Base-by-base conservation (phyloP, 257 asterid species). In the Jacaranda copaia region DNA sequence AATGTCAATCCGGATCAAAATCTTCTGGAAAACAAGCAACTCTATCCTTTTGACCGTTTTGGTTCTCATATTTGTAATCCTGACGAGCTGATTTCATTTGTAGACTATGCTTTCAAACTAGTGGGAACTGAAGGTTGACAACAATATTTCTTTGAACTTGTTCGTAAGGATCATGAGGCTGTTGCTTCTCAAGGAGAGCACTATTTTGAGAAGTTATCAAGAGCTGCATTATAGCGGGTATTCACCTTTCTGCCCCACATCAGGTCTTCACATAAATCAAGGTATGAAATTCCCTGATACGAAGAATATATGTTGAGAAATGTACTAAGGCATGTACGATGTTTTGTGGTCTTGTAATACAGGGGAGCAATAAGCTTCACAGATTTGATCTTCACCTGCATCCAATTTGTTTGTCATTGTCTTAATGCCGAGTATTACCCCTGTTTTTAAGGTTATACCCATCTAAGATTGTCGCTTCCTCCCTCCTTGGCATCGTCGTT, bases 41-140 rank as follows among this genome's bases (percentile, higher is more conserved):
- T 72, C 46, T 63, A 64, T 40, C 77, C 72, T 70, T 40, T 80
- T 49, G 70, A 73, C 63, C 72, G 64, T 48, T 49, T 77, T 61
- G 42, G 78, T 77, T 72, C 85, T 42, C 81, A 55, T 52, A 79
- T 89, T 72, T 53, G 83, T 84, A 84, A 53, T 76, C 90, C 93
- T 43, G 87, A 82, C 64, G 87, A 85, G 64, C 91, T 94, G 40
- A 82, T 84, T 77, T 58, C 78, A 14, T 85, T 94, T 32, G 79
- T 94, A 48, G 89, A 88, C 72, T 35, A 43, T 60, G 90, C 84
- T 80, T 77, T 88, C 49, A 69, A 84, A 52, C 80, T 83, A 19
- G 79, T 85, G 38, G 83, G 77, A 66, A 63, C 38, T 67, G 66
- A 78, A 74, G 68, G 64, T 48, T 62, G 62, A 70, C 62, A 80